Base-by-base conservation (phyloP, 2,329 filamentous ascomycete species). In the Trichoderma harzianum region DNA sequence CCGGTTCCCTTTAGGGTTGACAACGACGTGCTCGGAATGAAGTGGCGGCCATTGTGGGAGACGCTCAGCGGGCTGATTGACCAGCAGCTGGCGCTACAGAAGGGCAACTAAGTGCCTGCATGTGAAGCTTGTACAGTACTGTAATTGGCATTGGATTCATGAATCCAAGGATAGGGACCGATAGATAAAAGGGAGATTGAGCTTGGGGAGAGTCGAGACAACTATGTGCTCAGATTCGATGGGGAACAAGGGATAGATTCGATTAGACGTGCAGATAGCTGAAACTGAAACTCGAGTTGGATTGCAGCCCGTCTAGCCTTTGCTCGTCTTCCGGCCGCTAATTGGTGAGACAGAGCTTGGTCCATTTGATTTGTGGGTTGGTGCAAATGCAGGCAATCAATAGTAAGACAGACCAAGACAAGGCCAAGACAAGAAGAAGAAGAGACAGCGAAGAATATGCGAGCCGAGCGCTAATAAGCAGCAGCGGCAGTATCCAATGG, bases 41-140 rank as follows among this genome's bases (percentile, higher is more conserved):
- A 53, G 60, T 72, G 71, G 71, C 61, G 66, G 51, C 58, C 57
- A 14, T 21, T 70, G 32, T 6, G 39, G 3, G 71, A 72, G 58
- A 58, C 66, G 21, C 53, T 72, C 12, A n/a, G 66, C 3, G 66
- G 39, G 8, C 3, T 64, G 21, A 47, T 58, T 7, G 51, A 65
- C 47, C 71, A 70, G 55, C 71, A 70, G 39, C 39, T 55, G 30
- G 58, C 58, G 43, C 30, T 63, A 30, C 28, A 70, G 24, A 57
- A 64, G 68, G 68, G 68, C 57, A 47, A 30, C 7, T 39, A 18
- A 24, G 30, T 26, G 39, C 18, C 32, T 55, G 30, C 24, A 43
- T 24, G 18, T 26, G 7, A 36, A 36, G 14, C 2, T 36, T 36
- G 34, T 36, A 36, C 34, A 36, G 34, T 36, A 36, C 6, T 36